Evolutionary conservation across 306 rosid species (phyloP).

Genomic region (Calophaca sinica): DNA sequence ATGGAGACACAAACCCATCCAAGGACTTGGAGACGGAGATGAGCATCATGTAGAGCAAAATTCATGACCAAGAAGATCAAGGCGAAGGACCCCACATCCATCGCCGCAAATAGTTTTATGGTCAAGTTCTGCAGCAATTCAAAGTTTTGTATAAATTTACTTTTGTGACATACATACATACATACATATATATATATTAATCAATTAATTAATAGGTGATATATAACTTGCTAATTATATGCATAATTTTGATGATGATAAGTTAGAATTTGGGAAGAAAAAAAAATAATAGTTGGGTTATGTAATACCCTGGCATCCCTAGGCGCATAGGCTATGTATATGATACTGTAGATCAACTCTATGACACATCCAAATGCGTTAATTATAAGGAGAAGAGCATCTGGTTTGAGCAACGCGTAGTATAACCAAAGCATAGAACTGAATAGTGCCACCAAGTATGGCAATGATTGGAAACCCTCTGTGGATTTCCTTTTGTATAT

Average conservation of each 20-base stretch:
- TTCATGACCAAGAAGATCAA: slow-evolving; percentile 48
- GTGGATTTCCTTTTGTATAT: slow-evolving; percentile 74
- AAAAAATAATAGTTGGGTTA: neutral
- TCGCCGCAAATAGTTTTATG: slow-evolving; percentile 45
- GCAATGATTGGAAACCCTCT: slow-evolving; percentile 70
- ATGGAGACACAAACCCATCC: slow-evolving; percentile 75
- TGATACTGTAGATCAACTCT: slow-evolving; percentile 62
- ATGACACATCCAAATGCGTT: slow-evolving; percentile 70
- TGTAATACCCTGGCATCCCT: slow-evolving; percentile 58
- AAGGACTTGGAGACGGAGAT: slow-evolving; percentile 47
- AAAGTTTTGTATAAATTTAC: too few species aligned
- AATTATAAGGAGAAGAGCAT: slow-evolving; percentile 63
- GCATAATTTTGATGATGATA: too few species aligned
- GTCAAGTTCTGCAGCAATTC: slow-evolving; percentile 52
- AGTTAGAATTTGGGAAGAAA: too few species aligned
- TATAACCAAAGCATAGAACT: slow-evolving; percentile 76
- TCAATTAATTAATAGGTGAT: too few species aligned
- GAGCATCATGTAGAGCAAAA: slow-evolving; percentile 34
- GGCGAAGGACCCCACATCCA: slow-evolving; percentile 62
- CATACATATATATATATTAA: too few species aligned
- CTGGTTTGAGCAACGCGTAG: slow-evolving; percentile 60
- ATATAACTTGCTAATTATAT: too few species aligned
- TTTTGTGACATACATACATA: too few species aligned
- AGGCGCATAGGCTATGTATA: slow-evolving; percentile 60
- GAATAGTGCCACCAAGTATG: slow-evolving; percentile 78